These are phyloP conservation scores for Cylindrotheca closterium DNA, from an alignment of 108 stramenopile species.

Conservation along the genomic window DNA sequence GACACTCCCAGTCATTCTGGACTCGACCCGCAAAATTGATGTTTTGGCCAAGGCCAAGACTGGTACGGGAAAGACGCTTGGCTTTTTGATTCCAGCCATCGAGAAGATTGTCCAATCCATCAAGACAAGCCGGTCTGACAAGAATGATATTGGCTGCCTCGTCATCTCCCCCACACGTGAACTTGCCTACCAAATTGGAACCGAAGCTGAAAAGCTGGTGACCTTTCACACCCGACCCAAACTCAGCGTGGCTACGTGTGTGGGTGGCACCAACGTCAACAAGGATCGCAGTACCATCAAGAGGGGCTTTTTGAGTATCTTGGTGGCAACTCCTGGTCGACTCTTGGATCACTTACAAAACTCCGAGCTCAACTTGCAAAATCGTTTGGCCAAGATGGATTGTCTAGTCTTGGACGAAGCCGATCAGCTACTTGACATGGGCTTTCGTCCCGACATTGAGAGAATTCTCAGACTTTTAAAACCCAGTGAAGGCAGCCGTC, in stretches of 20 bases:
- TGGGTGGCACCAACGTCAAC: conserved; percentile 79
- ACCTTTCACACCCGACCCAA: conserved; percentile 54
- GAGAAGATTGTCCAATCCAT: conserved; percentile 62
- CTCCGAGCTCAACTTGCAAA: conserved; percentile 50
- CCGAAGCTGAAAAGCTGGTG: conserved; percentile 50
- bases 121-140: conserved; percentile 22
- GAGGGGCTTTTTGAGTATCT: conserved; percentile 49
- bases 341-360: conserved; percentile 92
- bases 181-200: conserved; percentile 85
- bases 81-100: conserved; percentile 84
- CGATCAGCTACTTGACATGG: conserved; percentile 90
- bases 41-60: conserved; percentile 81
- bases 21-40: conserved; percentile 24
- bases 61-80: conserved; percentile 87
- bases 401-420: conserved; percentile 42
- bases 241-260: conserved; percentile 64
- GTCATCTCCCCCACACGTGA: conserved; percentile 93
- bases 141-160: conserved; percentile 61
- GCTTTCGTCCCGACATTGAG: conserved; percentile 86
- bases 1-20: conserved; percentile 57
- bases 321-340: conserved; percentile 93
- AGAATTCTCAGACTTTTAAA: conserved; percentile 60
- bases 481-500: conserved; percentile 50
- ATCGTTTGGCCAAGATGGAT: conserved; percentile 32
- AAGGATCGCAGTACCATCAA: conserved; percentile 72